Evolutionary conservation across 169 alveolate genomes (phyloP), one percentile per base, ranked within the genome.

Genomic region (Plasmodium gallinaceum): DNA sequence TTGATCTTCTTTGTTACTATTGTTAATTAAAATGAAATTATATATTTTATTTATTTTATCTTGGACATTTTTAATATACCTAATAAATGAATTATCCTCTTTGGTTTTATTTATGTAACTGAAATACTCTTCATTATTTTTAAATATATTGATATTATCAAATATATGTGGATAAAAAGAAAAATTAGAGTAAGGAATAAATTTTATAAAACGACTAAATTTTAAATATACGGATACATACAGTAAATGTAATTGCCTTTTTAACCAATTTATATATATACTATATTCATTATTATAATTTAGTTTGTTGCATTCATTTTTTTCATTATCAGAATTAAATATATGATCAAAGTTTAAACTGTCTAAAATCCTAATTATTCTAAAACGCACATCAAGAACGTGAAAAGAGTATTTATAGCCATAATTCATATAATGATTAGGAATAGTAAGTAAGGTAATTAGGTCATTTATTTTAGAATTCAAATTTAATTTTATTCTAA

Each of bases 351-450:
- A 86, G n/a, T 86, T 61, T 2, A 86, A 62, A 24, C 88, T 86
- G 0, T 86, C 92, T 22, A 86, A 20, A 14, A 86, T 39, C 5
- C 92, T 65, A 42, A 86, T 26, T 8, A 86, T 58, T 72, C 92
- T 48, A 52, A 86, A 69, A 9, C 92, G 73, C 0, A 86, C 58
- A 71, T 86, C 92, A 18, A 86, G 69, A 20, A 86, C 75, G 20
- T 86, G 92, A 43, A 86, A 86, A 52, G 92, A 60, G 24, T 57
- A 86, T 1, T 72, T 70, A 71, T 86, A 8, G 7, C 92, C 92
- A 61, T 64, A 70, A 58, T 86, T 86, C 46, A 73, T n/a, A 57
- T 86, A 42, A 60, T 86, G 75, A 58, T 48, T 58, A 9, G 92
- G 92, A 22, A 86, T 61, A 14, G 92, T 86, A 20, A 86, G 60